Conservation (phyloP, 345 rosid genomes). For the Excoecaria cochinchinensis region DNA sequence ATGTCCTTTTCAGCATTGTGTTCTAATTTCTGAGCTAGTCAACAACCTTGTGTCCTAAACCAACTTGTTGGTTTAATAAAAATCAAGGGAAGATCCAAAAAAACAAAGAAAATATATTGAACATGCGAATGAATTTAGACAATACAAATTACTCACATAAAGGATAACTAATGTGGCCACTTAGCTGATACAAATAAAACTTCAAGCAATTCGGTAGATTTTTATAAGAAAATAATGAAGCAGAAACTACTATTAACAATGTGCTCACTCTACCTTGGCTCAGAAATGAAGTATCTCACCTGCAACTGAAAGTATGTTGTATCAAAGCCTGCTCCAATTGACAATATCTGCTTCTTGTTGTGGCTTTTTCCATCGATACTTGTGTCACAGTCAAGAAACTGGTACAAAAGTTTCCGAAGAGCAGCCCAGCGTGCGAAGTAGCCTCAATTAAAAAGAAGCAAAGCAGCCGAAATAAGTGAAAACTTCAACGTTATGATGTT, state of each 20-base stretch:
- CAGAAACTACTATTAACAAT: background rate
- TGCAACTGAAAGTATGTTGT: slow-evolving; percentile 83
- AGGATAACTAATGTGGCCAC: background rate
- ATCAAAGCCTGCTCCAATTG: slow-evolving; percentile 97
- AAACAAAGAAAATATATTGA: background rate
- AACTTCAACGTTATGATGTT: background rate
- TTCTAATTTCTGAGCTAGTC: background rate
- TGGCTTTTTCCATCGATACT: slow-evolving; percentile 25
- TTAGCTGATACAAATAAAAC: background rate
- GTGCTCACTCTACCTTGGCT: background rate
- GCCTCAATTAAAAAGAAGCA: slow-evolving; percentile 41
- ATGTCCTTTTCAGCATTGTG: background rate
- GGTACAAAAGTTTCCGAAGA: slow-evolving; percentile 68
- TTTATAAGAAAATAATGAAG: background rate
- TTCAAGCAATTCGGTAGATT: background rate
- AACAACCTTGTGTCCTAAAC: background rate
- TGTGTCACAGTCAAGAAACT: slow-evolving; percentile 61
- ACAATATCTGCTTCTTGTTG: slow-evolving; percentile 74
- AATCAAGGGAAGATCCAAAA: background rate
- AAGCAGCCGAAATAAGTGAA: background rate
- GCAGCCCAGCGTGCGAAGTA: slow-evolving; percentile 98
- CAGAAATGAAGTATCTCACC: slow-evolving; percentile 40
- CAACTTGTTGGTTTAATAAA: background rate
- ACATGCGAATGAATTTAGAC: background rate
- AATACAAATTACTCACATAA: background rate